Percentiles rank a stretch among this genome's conserved stretches.
Conservation (phyloP, 192 early-diverging fungal genomes). For the Martensiomyces pterosporus region DNA sequence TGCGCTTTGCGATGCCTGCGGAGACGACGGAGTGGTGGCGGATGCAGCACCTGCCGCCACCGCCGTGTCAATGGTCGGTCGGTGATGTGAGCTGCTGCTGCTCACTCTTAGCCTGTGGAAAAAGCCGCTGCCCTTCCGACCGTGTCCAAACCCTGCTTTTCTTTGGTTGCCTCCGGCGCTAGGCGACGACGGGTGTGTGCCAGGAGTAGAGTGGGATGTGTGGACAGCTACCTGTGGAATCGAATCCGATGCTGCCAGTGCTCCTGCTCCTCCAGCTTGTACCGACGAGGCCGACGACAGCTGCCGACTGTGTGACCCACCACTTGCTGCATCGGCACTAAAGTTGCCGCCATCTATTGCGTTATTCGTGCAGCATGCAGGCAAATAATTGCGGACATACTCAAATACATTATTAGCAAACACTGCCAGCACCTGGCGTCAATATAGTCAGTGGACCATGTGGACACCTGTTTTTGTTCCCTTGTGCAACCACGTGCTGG, state of each 20-base stretch:
- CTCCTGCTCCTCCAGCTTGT: too few relatives aligned
- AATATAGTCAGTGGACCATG: too few relatives aligned
- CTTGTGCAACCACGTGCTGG: too few relatives aligned
- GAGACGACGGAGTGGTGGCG: slow-evolving; percentile 1
- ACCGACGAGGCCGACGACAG: slow-evolving; percentile 13
- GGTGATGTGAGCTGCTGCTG: slow-evolving; percentile 8
- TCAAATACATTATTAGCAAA: too few relatives aligned
- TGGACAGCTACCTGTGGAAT: background rate
- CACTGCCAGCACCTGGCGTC: too few relatives aligned
- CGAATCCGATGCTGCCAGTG: background rate
- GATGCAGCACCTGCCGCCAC: background rate
- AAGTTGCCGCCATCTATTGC: too few relatives aligned
- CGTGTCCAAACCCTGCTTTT: too few relatives aligned
- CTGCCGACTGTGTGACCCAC: slow-evolving; percentile 14
- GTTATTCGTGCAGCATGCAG: too few relatives aligned
- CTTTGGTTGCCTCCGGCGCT: background rate
- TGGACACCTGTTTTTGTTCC: too few relatives aligned
- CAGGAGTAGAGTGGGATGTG: background rate
- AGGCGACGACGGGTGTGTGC: slow-evolving; percentile 4
- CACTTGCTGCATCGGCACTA: too few relatives aligned
- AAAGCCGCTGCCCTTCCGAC: slow-evolving; percentile 43
- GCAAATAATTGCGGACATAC: too few relatives aligned
- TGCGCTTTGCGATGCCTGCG: background rate
- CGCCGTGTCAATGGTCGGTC: background rate
- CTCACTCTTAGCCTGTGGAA: slow-evolving; percentile 22